phyloP scores from a whole-genome alignment of 1,284 basidiomycete genomes.

The Marasmius tenuissimus region DNA sequence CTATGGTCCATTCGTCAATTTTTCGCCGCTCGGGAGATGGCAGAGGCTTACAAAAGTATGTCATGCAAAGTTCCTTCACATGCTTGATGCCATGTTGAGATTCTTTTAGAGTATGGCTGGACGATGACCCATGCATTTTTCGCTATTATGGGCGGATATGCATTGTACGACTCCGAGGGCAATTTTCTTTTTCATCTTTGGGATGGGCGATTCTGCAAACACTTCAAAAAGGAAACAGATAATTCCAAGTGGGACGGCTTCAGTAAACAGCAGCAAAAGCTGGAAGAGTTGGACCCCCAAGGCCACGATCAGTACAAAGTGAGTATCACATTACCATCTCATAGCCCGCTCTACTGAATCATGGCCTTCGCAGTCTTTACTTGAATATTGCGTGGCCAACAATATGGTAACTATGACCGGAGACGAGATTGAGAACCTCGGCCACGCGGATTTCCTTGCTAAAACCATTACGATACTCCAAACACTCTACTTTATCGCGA shows the following conservation, averaged over 20 bases:
- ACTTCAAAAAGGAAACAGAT: neutral
- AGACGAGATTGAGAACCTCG: constrained; percentile 28
- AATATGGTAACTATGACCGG: constrained; percentile 8
- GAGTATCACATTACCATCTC: too few relatives aligned
- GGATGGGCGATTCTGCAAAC: neutral
- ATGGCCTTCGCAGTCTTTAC: neutral
- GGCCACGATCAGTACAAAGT: too few relatives aligned
- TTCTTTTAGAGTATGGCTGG: constrained; percentile 14
- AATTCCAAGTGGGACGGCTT: too few relatives aligned
- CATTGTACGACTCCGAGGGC: constrained; percentile 9
- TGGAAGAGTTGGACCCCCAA: too few relatives aligned
- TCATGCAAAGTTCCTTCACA: neutral
- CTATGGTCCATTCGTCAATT: constrained; percentile 26
- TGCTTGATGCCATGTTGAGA: neutral
- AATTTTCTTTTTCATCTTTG: neutral
- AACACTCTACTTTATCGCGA: constrained; percentile 32
- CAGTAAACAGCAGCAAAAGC: neutral
- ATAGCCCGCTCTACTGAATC: neutral
- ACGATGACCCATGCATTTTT: constrained; percentile 24
- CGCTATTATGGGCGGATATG: constrained; percentile 28
- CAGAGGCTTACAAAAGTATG: constrained; percentile 8
- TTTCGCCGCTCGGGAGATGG: constrained; percentile 16
- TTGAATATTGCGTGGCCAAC: neutral
- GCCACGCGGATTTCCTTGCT: constrained; percentile 27
- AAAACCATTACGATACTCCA: constrained; percentile 30